phyloP scores from a whole-genome alignment of 306 rosid species.

The Citrullus colocynthis region DNA sequence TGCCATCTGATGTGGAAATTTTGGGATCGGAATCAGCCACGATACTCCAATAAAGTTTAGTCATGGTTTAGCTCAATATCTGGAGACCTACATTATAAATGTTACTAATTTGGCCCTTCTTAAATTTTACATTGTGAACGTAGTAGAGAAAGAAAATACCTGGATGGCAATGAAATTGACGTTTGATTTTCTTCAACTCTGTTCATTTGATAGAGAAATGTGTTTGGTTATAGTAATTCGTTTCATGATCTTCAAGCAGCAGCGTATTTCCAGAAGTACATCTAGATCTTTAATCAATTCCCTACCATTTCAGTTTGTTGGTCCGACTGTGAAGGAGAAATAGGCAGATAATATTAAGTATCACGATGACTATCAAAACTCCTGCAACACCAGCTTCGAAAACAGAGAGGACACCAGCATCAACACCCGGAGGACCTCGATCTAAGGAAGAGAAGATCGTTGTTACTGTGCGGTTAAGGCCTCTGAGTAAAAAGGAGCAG shows the following conservation, averaged over 20 bases:
- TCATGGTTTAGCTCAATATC: neutral
- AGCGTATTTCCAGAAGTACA: neutral
- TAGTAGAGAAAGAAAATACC: neutral
- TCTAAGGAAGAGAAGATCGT: constrained; percentile 87
- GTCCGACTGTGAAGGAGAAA: neutral
- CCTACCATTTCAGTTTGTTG: neutral
- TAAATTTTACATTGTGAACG: neutral
- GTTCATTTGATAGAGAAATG: neutral
- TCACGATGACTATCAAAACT: constrained; percentile 59
- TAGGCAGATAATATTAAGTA: neutral
- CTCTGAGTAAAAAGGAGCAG: constrained; percentile 78
- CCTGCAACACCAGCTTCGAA: constrained; percentile 95
- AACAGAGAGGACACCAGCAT: constrained; percentile 64
- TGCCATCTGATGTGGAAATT: neutral
- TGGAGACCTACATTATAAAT: neutral
- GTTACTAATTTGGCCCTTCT: neutral
- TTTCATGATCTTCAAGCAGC: neutral
- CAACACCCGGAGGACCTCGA: constrained; percentile 81
- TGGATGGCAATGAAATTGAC: neutral
- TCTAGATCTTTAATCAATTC: neutral
- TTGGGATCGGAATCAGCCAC: neutral
- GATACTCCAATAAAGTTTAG: neutral
- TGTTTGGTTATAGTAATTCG: neutral
- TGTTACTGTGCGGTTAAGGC: constrained; percentile 87
- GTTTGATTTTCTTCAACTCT: neutral